Percentiles rank a stretch among this genome's conserved stretches.
phyloP scores from a whole-genome alignment of 2,329 filamentous ascomycete genomes.

The Waltergamsia citrina region DNA sequence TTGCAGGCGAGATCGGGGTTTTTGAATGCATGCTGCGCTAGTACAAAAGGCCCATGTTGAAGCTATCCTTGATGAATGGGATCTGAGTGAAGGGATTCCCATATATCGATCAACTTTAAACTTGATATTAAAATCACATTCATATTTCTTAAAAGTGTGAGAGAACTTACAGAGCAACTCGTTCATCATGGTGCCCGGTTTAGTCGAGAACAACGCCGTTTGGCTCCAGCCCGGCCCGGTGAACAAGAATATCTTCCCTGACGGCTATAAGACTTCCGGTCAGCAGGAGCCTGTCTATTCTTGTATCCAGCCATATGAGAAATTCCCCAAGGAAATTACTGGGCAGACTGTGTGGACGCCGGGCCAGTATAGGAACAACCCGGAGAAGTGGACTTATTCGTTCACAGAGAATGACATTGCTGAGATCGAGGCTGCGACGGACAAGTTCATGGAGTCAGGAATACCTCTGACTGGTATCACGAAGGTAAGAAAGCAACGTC shows the following conservation, averaged over 20 bases:
- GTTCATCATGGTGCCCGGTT: slow-evolving; percentile 1
- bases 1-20: too few species aligned
- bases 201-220: not conserved
- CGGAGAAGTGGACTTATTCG: slow-evolving; percentile 63
- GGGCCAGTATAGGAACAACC: slow-evolving; percentile 51
- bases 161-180: too few species aligned
- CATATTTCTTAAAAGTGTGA: too few species aligned
- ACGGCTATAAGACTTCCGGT: slow-evolving; percentile 47
- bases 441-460: slow-evolving; percentile 56
- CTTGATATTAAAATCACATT: too few species aligned
- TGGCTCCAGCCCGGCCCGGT: not conserved
- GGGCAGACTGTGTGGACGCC: slow-evolving; percentile 65
- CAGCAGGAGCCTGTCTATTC: slow-evolving; percentile 63
- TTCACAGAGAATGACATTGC: slow-evolving; percentile 56
- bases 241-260: slow-evolving; percentile 25
- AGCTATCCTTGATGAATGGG: too few species aligned
- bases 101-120: too few species aligned
- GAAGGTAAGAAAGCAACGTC: slow-evolving; percentile 31
- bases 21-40: too few species aligned
- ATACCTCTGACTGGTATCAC: slow-evolving; percentile 60
- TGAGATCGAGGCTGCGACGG: slow-evolving; percentile 56
- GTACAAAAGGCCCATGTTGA: too few species aligned
- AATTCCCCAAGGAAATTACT: slow-evolving; percentile 61
- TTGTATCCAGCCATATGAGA: slow-evolving; percentile 52
- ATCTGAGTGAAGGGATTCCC: too few species aligned